These are phyloP conservation scores for Alternaria sp. DNA, from an alignment of 2,329 filamentous ascomycete species.

Conservation along the genomic window DNA sequence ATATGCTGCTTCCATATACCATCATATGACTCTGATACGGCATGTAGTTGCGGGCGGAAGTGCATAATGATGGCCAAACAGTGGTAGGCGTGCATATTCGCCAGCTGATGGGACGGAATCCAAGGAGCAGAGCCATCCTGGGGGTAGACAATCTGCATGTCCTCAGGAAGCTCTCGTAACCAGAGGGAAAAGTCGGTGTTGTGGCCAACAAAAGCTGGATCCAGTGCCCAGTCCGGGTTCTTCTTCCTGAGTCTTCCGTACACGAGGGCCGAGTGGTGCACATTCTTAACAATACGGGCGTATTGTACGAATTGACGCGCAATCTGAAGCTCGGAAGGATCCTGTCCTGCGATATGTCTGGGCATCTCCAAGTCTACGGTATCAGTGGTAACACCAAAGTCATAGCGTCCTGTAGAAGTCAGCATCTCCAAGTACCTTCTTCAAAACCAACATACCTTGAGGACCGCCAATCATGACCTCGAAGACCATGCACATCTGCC, in stretches of 20 bases:
- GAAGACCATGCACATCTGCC: slow-evolving; percentile 85
- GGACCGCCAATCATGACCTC: slow-evolving; percentile 94
- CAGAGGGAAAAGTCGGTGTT: slow-evolving; percentile 79
- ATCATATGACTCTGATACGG: slow-evolving; percentile 77
- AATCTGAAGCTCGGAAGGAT: slow-evolving; percentile 77
- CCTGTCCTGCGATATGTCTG: slow-evolving; percentile 67
- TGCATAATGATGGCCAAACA: slow-evolving; percentile 85
- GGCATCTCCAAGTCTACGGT: slow-evolving; percentile 77
- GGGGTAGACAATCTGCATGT: slow-evolving; percentile 79
- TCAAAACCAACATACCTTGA: slow-evolving; percentile 67
- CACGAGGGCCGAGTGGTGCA: slow-evolving; percentile 76
- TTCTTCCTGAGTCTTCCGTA: slow-evolving; percentile 77
- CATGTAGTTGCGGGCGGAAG: slow-evolving; percentile 79
- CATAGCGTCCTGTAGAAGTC: slow-evolving; percentile 64
- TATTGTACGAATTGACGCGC: slow-evolving; percentile 86
- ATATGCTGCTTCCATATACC: slow-evolving; percentile 88
- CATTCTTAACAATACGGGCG: slow-evolving; percentile 75
- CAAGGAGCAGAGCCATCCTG: slow-evolving; percentile 80
- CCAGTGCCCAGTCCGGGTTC: slow-evolving; percentile 83
- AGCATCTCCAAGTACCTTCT: neutral
- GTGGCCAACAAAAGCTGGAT: slow-evolving; percentile 80
- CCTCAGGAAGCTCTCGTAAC: slow-evolving; percentile 76
- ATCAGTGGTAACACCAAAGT: slow-evolving; percentile 76
- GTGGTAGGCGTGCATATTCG: slow-evolving; percentile 89
- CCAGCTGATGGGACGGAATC: slow-evolving; percentile 85